Conservation (phyloP, 1,139 yeast species). For the Geotrichum candidum region DNA sequence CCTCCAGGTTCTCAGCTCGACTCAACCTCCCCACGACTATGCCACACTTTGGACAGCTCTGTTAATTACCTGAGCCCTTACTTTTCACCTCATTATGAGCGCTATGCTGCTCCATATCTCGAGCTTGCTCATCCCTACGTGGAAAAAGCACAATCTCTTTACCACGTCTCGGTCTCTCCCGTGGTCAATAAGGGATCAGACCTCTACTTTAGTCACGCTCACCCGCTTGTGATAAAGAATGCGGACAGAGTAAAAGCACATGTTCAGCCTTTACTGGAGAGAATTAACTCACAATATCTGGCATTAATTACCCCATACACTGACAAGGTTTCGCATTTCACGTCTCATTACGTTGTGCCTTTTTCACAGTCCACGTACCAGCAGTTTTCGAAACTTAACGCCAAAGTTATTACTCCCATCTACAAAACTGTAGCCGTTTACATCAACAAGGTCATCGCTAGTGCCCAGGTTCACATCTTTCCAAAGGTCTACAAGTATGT, state of each 20-base stretch:
- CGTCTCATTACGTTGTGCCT: slow-evolving; percentile 19
- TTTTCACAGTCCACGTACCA: slow-evolving; percentile 10
- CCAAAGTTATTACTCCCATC: slow-evolving; percentile 16
- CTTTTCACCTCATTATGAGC: slow-evolving; percentile 9
- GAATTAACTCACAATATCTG: slow-evolving; percentile 15
- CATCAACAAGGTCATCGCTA: not conserved
- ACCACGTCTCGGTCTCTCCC: not conserved
- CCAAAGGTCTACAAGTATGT: slow-evolving; percentile 5
- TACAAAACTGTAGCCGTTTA: slow-evolving; percentile 13
- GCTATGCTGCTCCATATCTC: slow-evolving; percentile 14
- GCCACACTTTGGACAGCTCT: slow-evolving; percentile 24
- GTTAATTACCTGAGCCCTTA: slow-evolving; percentile 21
- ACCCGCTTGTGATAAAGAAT: slow-evolving; percentile 19
- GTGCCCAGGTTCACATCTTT: not conserved
- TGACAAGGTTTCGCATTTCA: slow-evolving; percentile 9
- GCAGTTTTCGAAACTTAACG: slow-evolving; percentile 14
- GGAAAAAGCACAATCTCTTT: slow-evolving; percentile 15
- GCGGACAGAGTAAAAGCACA: slow-evolving; percentile 10
- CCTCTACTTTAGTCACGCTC: slow-evolving; percentile 20
- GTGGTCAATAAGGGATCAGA: slow-evolving; percentile 4
- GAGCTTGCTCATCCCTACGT: slow-evolving; percentile 22
- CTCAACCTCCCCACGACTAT: slow-evolving; percentile 23
- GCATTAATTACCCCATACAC: slow-evolving; percentile 18
- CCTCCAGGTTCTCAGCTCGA: slow-evolving; percentile 21
- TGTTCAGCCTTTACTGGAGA: slow-evolving; percentile 18